Percentiles rank a stretch among this genome's conserved stretches.
phyloP scores from a whole-genome alignment of 257 asterid species.

The Henckelia pumila region DNA sequence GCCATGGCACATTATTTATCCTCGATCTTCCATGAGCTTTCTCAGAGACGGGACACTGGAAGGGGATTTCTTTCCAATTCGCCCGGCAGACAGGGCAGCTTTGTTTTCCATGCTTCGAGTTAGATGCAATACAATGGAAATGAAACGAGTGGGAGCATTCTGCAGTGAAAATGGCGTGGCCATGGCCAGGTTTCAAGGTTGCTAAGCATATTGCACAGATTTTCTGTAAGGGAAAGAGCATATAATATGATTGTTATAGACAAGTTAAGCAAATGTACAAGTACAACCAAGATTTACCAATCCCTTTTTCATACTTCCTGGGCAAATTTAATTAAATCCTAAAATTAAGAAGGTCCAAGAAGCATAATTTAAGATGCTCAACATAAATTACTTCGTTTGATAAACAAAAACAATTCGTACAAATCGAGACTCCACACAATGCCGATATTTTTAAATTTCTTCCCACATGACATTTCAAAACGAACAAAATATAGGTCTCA shows the following conservation, averaged over 20 bases:
- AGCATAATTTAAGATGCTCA: too few species aligned
- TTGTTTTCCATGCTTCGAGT: conserved; percentile 80
- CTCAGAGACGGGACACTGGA: conserved; percentile 43
- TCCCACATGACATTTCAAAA: too few species aligned
- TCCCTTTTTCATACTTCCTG: background rate
- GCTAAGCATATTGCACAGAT: conserved; percentile 80
- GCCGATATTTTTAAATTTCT: too few species aligned
- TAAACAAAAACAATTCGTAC: background rate
- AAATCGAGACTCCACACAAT: too few species aligned
- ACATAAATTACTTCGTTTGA: background rate
- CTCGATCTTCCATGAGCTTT: conserved; percentile 38
- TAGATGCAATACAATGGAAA: conserved; percentile 80
- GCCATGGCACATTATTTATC: conserved; percentile 32
- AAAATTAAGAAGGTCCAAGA: background rate
- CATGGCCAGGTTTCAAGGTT: conserved; percentile 67
- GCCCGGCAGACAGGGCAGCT: conserved; percentile 86
- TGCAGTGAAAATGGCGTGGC: conserved; percentile 92
- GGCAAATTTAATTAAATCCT: background rate
- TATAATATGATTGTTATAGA: background rate
- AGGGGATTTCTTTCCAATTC: conserved; percentile 87
- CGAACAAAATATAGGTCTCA: too few species aligned
- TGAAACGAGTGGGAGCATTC: conserved; percentile 95
- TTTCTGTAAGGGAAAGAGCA: conserved; percentile 44
- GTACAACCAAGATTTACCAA: background rate
- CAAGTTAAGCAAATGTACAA: background rate